Percentiles rank a stretch among this genome's conserved stretches.
phyloP scores from a whole-genome alignment of 331 rosid genomes.

The Stylosanthes scabra region DNA sequence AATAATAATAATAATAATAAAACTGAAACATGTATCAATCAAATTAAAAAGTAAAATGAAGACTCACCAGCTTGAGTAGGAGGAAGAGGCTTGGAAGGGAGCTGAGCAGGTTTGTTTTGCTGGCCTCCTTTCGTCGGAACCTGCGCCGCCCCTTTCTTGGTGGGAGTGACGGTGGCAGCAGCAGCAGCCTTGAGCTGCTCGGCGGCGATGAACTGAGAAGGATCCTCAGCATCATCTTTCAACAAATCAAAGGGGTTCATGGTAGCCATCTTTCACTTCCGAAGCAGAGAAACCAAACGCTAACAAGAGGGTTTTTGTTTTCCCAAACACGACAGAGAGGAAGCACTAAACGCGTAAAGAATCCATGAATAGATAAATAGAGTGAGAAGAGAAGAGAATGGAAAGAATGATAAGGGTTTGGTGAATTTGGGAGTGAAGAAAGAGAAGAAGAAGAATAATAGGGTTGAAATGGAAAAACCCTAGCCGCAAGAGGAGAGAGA shows the following conservation, averaged over 20 bases:
- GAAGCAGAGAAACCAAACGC: not conserved
- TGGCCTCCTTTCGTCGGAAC: slow-evolving; percentile 31
- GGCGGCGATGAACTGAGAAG: slow-evolving; percentile 66
- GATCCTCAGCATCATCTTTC: slow-evolving; percentile 91
- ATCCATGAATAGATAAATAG: slow-evolving; percentile 5
- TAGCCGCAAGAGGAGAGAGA: slow-evolving; percentile 32
- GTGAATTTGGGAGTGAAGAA: no score
- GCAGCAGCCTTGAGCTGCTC: slow-evolving; percentile 52
- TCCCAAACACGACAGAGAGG: not conserved
- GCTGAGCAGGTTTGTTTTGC: slow-evolving; percentile 68
- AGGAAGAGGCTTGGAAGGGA: slow-evolving; percentile 87
- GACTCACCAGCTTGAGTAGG: slow-evolving; percentile 87
- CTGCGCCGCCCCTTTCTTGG: slow-evolving; percentile 28
- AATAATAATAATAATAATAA: not conserved
- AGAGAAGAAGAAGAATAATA: no score
- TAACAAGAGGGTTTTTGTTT: not conserved
- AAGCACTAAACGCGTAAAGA: not conserved
- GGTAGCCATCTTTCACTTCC: slow-evolving; percentile 64
- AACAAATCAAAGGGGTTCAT: slow-evolving; percentile 86
- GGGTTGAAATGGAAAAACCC: slow-evolving; percentile 25
- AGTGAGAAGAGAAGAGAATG: not conserved
- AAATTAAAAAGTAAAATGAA: not conserved
- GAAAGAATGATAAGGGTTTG: not conserved
- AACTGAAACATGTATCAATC: not conserved
- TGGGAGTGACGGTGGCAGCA: not conserved